Evolutionary conservation across 257 asterid species (phyloP).

Genomic region (Lithospermum erythrorhizon): DNA sequence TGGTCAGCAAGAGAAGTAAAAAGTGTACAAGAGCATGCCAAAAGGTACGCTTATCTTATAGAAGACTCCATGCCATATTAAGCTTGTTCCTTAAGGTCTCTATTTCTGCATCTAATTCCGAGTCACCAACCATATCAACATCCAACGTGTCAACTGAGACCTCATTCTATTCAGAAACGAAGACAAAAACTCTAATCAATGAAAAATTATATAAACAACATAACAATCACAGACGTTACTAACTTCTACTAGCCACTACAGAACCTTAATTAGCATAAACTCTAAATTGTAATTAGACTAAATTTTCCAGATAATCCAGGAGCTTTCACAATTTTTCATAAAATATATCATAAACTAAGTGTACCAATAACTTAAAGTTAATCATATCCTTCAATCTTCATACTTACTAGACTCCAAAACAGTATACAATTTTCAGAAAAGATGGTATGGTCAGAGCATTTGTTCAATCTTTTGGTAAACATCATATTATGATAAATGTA

Average conservation of each 20-base stretch:
- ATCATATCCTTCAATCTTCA: neutral
- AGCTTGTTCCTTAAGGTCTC: slow-evolving; percentile 43
- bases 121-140: slow-evolving; percentile 34
- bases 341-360: too few relatives aligned
- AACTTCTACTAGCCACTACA: neutral
- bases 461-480: too few relatives aligned
- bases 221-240: neutral
- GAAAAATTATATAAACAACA: slow-evolving; percentile 6
- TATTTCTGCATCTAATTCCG: slow-evolving; percentile 46
- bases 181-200: slow-evolving; percentile 8
- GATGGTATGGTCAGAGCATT: too few relatives aligned
- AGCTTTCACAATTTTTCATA: too few relatives aligned
- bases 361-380: neutral
- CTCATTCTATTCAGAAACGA: slow-evolving; percentile 29
- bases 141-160: slow-evolving; percentile 33
- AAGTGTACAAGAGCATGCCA: neutral
- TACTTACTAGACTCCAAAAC: neutral
- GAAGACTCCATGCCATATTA: slow-evolving; percentile 31
- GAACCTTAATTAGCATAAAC: too few relatives aligned
- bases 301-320: neutral
- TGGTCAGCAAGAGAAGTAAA: neutral
- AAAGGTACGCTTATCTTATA: slow-evolving; percentile 8
- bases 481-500: too few relatives aligned
- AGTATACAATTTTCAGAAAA: too few relatives aligned
- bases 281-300: neutral